These are phyloP conservation scores for Cladosporium sp. DNA, from an alignment of 2,329 filamentous ascomycete species.

Conservation along the genomic window DNA sequence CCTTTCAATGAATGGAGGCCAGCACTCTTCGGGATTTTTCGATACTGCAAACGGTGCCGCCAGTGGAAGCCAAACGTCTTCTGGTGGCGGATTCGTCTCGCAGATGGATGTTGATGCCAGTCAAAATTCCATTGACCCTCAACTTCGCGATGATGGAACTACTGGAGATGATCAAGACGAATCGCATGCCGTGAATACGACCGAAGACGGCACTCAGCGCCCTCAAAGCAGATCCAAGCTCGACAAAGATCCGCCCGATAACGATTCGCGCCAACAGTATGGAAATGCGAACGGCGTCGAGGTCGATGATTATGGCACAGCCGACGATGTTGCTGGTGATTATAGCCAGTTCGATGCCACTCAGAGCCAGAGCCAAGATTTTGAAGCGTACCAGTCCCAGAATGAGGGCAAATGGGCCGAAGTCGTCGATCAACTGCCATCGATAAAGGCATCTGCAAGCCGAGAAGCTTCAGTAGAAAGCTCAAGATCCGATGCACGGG, in stretches of 20 bases:
- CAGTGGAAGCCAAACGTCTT: neutral
- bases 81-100: neutral
- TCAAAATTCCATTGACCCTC: slow-evolving; percentile 1
- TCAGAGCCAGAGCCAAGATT: neutral
- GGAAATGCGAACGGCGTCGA: neutral
- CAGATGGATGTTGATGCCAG: neutral
- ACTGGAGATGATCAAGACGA: neutral
- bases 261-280: neutral
- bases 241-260: neutral
- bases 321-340: neutral
- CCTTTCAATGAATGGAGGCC: neutral
- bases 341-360: neutral
- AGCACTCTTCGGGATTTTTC: slow-evolving; percentile 2
- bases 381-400: neutral
- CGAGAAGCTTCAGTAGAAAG: slow-evolving; percentile 15
- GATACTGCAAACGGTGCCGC: neutral
- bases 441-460: neutral
- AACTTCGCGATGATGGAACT: neutral
- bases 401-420: slow-evolving; percentile 14
- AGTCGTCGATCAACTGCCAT: slow-evolving; percentile 5
- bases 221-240: neutral
- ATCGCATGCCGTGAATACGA: neutral
- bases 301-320: neutral
- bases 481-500: slow-evolving; percentile 14
- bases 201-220: neutral